Conservation (phyloP, 495 filamentous ascomycete species). For the Penicillium samsonianum region DNA sequence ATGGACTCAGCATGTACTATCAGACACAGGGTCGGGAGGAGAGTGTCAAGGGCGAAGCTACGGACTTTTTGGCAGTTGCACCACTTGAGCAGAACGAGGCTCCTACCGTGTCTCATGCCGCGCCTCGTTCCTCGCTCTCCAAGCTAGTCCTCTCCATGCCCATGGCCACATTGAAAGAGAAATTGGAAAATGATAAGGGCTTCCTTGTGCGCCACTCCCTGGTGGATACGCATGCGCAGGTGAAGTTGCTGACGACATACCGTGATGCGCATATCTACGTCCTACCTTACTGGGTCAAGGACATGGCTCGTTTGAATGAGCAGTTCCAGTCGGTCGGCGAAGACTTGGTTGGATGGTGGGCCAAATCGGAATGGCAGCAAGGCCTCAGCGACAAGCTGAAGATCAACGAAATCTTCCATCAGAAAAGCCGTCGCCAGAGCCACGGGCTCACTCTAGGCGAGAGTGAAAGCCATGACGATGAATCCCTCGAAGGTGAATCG, state of each 20-base stretch:
- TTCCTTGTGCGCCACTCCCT: constrained; percentile 73
- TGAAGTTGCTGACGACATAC: constrained; percentile 75
- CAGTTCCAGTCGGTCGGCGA: constrained; percentile 83
- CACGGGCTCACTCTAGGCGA: constrained; percentile 34
- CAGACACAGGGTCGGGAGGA: constrained; percentile 71
- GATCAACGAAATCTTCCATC: constrained; percentile 63
- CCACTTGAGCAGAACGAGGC: constrained; percentile 56
- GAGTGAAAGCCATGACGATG: constrained; percentile 43
- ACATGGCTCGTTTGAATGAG: constrained; percentile 76
- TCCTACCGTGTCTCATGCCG: constrained; percentile 49
- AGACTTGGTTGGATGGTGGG: constrained; percentile 93
- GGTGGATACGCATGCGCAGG: constrained; percentile 66
- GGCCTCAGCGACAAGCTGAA: constrained; percentile 76
- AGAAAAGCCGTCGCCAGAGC: constrained; percentile 21
- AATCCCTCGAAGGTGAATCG: constrained; percentile 33
- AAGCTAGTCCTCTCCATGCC: constrained; percentile 73
- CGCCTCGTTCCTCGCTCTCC: constrained; percentile 63
- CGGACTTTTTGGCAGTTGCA: constrained; percentile 80
- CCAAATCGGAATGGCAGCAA: constrained; percentile 87
- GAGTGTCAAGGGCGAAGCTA: constrained; percentile 82
- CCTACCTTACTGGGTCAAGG: constrained; percentile 86
- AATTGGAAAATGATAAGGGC: constrained; percentile 67
- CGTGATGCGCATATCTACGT: constrained; percentile 92
- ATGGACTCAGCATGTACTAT: constrained; percentile 86
- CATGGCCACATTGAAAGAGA: constrained; percentile 82